Evolutionary conservation across 352 stramenopile genomes (phyloP).

Genomic region (Lagenidium sp.): DNA sequence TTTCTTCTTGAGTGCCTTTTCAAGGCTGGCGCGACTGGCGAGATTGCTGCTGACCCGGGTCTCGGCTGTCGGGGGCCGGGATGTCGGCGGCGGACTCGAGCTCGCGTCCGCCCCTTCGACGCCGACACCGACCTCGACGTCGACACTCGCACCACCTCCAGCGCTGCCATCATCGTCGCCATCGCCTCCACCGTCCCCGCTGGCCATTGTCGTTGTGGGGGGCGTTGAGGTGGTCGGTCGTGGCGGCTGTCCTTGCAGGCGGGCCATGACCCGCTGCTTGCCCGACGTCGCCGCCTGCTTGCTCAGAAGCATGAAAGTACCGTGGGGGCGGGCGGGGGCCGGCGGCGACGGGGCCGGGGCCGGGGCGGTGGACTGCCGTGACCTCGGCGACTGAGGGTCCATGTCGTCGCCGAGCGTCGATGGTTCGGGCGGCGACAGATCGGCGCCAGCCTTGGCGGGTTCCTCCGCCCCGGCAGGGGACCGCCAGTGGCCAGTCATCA

Average conservation of each 20-base stretch:
- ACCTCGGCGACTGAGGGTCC: slow-evolving; percentile 5
- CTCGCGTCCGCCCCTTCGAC: too few species aligned
- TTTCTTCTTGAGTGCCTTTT: slow-evolving; percentile 41
- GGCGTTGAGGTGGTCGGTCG: too few species aligned
- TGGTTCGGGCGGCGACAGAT: not conserved
- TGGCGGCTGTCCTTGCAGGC: too few species aligned
- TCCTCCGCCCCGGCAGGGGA: too few species aligned
- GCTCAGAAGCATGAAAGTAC: slow-evolving; percentile 34
- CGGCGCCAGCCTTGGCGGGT: too few species aligned
- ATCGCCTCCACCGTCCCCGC: not conserved
- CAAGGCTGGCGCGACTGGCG: slow-evolving; percentile 24
- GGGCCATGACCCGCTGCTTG: slow-evolving; percentile 30
- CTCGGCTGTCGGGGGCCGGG: slow-evolving; percentile 7
- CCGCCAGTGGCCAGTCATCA: too few species aligned
- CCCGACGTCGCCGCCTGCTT: slow-evolving; percentile 20
- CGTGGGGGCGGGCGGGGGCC: slow-evolving; percentile 13
- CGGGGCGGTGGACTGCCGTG: not conserved
- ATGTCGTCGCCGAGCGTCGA: slow-evolving; percentile 5
- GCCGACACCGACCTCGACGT: not conserved
- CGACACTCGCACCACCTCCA: slow-evolving; percentile 1
- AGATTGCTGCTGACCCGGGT: slow-evolving; percentile 6
- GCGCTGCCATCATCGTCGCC: slow-evolving; percentile 1
- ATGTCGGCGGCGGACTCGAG: too few species aligned
- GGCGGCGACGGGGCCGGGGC: not conserved
- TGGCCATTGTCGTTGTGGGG: not conserved